Evolutionary conservation across 2,329 filamentous ascomycete genomes (phyloP).

Genomic region (Aureobasidium zeae): DNA sequence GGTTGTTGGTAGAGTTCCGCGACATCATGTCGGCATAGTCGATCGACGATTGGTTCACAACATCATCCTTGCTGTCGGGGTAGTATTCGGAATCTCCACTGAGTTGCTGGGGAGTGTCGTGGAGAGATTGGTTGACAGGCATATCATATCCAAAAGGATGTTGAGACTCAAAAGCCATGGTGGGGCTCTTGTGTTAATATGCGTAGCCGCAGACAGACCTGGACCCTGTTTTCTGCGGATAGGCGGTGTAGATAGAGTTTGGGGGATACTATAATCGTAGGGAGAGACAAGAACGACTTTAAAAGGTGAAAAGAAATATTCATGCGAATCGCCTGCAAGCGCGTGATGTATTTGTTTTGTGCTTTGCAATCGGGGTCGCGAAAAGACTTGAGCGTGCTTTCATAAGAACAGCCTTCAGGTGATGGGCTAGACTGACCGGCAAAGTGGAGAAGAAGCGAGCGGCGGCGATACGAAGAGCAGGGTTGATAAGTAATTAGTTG

Average conservation of each 20-base stretch:
- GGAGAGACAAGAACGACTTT: background rate
- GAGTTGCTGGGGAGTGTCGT: conserved; percentile 9
- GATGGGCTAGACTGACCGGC: background rate
- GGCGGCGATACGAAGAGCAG: conserved; percentile 10
- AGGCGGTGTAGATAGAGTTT: conserved; percentile 1
- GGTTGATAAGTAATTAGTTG: conserved; percentile 3
- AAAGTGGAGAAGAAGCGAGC: conserved; percentile 6
- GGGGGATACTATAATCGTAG: background rate
- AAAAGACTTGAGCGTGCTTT: conserved; percentile 8
- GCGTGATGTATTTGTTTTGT: background rate
- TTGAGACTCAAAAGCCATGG: conserved; percentile 6
- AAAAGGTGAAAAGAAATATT: background rate
- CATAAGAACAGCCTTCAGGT: conserved; percentile 4
- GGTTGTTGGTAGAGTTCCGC: conserved; percentile 17
- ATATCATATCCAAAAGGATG: conserved; percentile 10
- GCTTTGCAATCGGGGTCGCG: background rate
- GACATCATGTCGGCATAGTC: conserved; percentile 24
- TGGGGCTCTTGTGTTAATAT: conserved; percentile 6
- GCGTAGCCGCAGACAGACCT: background rate
- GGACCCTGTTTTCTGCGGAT: conserved; percentile 2
- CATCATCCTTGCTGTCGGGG: background rate
- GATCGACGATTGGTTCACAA: background rate
- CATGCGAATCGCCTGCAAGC: background rate
- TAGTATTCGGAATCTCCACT: background rate
- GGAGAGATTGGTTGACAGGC: background rate